These are phyloP conservation scores for Tetrahymena borealis DNA, from an alignment of 73 alveolate species.

Conservation along the genomic window DNA sequence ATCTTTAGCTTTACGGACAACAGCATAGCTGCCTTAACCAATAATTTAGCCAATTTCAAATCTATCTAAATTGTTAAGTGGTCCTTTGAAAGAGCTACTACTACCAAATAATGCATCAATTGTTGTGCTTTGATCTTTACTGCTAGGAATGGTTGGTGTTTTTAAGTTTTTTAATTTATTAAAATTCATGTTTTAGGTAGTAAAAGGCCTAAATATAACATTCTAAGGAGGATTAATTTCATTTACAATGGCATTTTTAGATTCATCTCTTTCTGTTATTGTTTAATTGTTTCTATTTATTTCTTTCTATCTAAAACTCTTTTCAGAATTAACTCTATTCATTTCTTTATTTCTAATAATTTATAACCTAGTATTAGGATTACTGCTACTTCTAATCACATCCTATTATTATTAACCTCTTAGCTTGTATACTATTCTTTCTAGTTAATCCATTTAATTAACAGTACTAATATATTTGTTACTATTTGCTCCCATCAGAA, in stretches of 20 bases:
- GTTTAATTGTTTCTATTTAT: background rate
- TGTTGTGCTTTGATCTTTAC: background rate
- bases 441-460: background rate
- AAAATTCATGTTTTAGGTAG: background rate
- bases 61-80: background rate
- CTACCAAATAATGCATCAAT: background rate
- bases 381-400: background rate
- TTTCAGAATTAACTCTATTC: background rate
- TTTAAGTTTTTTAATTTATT: background rate
- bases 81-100: background rate
- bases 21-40: slow-evolving; percentile 64
- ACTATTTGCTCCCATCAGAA: background rate
- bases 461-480: background rate
- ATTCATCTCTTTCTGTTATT: background rate
- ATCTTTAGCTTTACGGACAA: slow-evolving; percentile 38
- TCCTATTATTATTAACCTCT: background rate
- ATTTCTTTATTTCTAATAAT: background rate
- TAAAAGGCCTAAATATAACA: background rate
- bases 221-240: background rate
- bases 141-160: background rate
- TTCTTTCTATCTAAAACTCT: background rate
- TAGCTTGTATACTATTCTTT: background rate
- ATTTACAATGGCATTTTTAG: background rate
- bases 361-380: background rate
- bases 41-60: slow-evolving; percentile 38